Base-by-base conservation (phyloP, 2,329 filamentous ascomycete species). In the Ophiostoma angusticollis region DNA sequence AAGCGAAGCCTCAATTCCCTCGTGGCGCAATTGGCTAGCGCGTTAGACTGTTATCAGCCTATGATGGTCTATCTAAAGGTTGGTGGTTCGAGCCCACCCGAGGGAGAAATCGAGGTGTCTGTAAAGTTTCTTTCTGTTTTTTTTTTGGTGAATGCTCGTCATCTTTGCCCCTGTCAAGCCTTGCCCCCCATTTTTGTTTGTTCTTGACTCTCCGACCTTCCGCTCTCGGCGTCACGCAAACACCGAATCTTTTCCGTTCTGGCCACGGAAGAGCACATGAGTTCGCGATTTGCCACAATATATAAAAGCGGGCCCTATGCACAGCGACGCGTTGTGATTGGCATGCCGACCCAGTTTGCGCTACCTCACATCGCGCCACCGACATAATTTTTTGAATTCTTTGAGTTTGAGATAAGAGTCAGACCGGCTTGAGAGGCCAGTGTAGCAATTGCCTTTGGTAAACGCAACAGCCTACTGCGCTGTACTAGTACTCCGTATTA, bases 11-110 rank as follows among this genome's bases (percentile, higher is more conserved):
- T 27, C 9, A 11, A 37, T 31, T 46, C 44, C 44, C 44, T 41
- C 44, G 44, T 46, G 44, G 44, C 44, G 44, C 44, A 46, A 46
- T 46, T 46, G 44, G 44, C 36, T 46, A 46, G 44, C 44, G 44
- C 44, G 44, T 46, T 43, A 46, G 44, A 46, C 44, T 46, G 44
- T 46, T 46, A 45, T 37, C 35, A 14, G 13, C 13, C 14, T 16
- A 37, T 41, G 39, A 37, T 32, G 41, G 44, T 43, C 34, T 39
- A 46, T 46, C 44, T 46, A 43, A 46, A 46, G 44, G 44, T 46
- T 46, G 44, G 44, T 46, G 44, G 44, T 46, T 46, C 44, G 34
- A 46, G 38, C 44, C 44, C 44, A 46, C 44, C 44, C 44, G 44
- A 43, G 44, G 44, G 44, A 46, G 44, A 31, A 33, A 9, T n/a